A percentile compares a stretch with the other conserved stretches of the same genome.
phyloP scores from a whole-genome alignment of 805 yeast species.

The Jamesozyma hellenica region DNA sequence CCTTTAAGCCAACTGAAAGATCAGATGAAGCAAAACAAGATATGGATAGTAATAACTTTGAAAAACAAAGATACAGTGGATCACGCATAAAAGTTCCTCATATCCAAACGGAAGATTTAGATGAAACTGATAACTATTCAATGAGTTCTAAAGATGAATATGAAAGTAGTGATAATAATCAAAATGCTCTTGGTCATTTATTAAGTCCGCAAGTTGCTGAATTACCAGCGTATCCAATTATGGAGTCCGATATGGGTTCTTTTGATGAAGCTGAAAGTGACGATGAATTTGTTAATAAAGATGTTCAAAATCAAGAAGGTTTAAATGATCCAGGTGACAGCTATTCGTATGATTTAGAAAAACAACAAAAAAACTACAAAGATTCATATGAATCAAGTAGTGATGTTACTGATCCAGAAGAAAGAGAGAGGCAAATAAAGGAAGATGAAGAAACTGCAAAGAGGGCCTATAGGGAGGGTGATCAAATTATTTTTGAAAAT shows the following conservation, averaged over 20 bases:
- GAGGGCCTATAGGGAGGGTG: slow-evolving; percentile 60
- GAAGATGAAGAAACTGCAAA: slow-evolving; percentile 24
- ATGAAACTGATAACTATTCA: neutral
- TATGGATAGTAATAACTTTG: too few species aligned
- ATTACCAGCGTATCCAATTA: slow-evolving; percentile 3
- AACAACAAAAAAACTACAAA: neutral
- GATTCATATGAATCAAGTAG: slow-evolving; percentile 2
- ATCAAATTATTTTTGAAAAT: slow-evolving; percentile 66
- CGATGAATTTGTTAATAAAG: neutral
- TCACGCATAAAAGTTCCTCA: too few species aligned
- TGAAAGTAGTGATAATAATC: neutral
- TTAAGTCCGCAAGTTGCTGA: slow-evolving; percentile 4
- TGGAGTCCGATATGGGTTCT: slow-evolving; percentile 1
- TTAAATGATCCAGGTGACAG: slow-evolving; percentile 1
- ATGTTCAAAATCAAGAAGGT: neutral
- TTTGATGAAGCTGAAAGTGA: neutral
- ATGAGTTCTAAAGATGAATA: neutral
- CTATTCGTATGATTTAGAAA: slow-evolving; percentile 3
- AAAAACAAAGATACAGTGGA: too few species aligned
- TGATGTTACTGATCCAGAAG: slow-evolving; percentile 9
- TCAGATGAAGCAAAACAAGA: neutral
- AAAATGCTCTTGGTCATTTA: neutral
- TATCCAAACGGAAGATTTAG: neutral
- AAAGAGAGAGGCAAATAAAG: slow-evolving; percentile 15
- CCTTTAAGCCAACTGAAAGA: slow-evolving; percentile 7